These are phyloP conservation scores for Solanum etuberosum DNA, from an alignment of 257 asterid genomes.

Conservation along the genomic window DNA sequence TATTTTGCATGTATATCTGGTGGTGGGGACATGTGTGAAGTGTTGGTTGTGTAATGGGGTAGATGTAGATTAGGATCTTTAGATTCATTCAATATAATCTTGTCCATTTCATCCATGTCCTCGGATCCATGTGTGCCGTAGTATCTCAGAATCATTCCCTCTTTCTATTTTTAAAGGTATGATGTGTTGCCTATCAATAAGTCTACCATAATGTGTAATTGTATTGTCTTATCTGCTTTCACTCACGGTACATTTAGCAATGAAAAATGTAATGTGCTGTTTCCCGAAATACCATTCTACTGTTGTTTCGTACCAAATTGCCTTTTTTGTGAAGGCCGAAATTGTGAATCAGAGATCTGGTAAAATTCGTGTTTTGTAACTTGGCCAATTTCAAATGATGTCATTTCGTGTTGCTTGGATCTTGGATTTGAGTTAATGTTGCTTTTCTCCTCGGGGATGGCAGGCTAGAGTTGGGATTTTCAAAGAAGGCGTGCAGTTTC, in stretches of 20 bases:
- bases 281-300: background rate
- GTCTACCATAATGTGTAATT: background rate
- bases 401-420: background rate
- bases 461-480: slow-evolving; percentile 66
- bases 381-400: background rate
- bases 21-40: background rate
- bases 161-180: background rate
- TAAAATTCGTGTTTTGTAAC: background rate
- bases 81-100: background rate
- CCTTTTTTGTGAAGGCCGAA: background rate
- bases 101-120: background rate
- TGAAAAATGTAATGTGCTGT: background rate
- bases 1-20: background rate
- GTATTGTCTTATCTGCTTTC: background rate
- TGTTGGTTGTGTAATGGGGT: background rate
- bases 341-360: background rate
- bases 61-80: background rate
- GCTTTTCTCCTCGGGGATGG: background rate
- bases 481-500: slow-evolving; percentile 49
- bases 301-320: background rate
- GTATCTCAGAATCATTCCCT: background rate
- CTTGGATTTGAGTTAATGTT: background rate
- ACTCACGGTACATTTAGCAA: background rate
- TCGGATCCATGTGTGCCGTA: background rate
- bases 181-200: background rate